phyloP scores from a whole-genome alignment of 352 stramenopile genomes.

The Peronospora farinosa region DNA sequence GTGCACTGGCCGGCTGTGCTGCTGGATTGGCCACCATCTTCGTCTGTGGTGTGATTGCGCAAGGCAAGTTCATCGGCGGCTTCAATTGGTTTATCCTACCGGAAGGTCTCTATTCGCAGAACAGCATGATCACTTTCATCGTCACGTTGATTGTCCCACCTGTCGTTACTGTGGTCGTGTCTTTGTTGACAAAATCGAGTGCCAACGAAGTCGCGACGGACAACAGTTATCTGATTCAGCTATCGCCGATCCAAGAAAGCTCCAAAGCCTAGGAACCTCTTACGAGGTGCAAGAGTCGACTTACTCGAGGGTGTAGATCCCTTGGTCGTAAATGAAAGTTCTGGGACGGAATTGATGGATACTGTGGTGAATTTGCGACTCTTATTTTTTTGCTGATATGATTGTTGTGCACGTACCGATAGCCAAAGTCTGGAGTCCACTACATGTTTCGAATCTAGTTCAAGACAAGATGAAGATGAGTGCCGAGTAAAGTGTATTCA shows the following conservation, averaged over 20 bases:
- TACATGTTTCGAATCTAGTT: no score
- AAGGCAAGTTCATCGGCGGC: conserved; percentile 61
- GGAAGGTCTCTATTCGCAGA: conserved; percentile 65
- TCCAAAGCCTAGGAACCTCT: neutral
- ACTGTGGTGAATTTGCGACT: neutral
- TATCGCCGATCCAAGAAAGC: conserved; percentile 15
- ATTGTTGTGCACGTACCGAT: no score
- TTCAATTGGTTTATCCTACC: conserved; percentile 75
- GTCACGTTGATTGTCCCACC: conserved; percentile 57
- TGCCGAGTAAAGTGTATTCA: no score
- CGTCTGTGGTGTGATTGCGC: conserved; percentile 45
- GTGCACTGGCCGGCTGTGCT: conserved; percentile 44
- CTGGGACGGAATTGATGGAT: neutral
- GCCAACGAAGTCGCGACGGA: conserved; percentile 17
- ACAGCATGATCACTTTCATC: conserved; percentile 81
- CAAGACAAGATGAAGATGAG: no score
- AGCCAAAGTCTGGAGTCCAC: no score
- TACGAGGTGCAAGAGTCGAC: neutral
- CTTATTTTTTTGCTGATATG: no score
- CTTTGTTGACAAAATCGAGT: conserved; percentile 32
- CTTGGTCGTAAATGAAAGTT: neutral
- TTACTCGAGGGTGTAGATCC: neutral
- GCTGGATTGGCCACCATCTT: conserved; percentile 68
- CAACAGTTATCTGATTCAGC: conserved; percentile 23
- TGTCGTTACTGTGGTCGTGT: conserved; percentile 47